Evolutionary conservation across 164 flowering plant species (phyloP), one percentile per base, ranked within the genome.

Genomic region (Nelumbo lutea): DNA sequence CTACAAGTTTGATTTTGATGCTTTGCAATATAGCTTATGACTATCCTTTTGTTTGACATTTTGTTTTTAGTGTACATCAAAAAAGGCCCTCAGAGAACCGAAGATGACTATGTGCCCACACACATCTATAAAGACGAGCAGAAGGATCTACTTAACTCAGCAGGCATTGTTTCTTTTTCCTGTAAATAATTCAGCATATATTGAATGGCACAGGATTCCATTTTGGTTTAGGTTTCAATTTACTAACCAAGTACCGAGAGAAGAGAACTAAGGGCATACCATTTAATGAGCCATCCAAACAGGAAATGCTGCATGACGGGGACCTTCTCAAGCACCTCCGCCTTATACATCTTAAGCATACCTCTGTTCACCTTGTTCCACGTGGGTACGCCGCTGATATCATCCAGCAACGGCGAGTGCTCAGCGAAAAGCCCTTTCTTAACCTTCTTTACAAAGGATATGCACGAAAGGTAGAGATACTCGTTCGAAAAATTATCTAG

Each of bases 281-380:
- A 86, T 52, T 73, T 64, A 65, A 86, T 83, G 61, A 86, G 70
- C 59, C 73, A 86, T 7, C 88, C 88, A 68, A 86, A 86, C 6
- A 86, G 79, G 68, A 86, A 86, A 82, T 86, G 90, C 71, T 86
- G 90, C 87, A 86, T 83, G 64, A 86, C 83, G 2, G 90, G 90
- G 38, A 86, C 83, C 81, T 86, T 86, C 83, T 82, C 85, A 55
- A 86, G 71, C 58, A 86, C 87, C 79, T 86, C 90, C 5, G 75
- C 82, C 53, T 79, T 82, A 46, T 86, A 86, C 90, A 86, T 86
- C 82, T 86, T 86, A 2, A 86, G 85, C 86, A 95, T 52, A 66
- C 97, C 97, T 66, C 90, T 78, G 70, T 92, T 95, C 66, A 92
- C 98, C 83, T 95, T 95, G 40, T 80, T 87, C 98, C 98, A 95